Percentiles rank a stretch among this genome's conserved stretches.
These are phyloP conservation scores for Tuber brumale DNA, from an alignment of 495 filamentous ascomycete genomes.

Conservation along the genomic window DNA sequence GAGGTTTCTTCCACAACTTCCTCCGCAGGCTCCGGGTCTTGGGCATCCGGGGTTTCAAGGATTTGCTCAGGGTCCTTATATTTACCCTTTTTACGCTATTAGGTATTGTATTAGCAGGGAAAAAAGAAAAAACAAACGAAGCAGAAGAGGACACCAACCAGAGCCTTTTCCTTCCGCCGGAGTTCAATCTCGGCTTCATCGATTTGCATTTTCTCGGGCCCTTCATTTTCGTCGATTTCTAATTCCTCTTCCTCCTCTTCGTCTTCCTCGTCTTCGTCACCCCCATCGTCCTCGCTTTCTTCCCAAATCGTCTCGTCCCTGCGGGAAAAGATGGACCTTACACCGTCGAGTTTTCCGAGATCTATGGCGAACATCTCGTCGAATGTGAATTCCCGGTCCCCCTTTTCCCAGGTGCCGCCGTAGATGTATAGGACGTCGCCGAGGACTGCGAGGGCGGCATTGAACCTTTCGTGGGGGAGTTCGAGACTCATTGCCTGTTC, in stretches of 20 bases:
- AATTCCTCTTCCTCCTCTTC: slow-evolving; percentile 64
- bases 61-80: slow-evolving; percentile 40
- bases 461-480: slow-evolving; percentile 82
- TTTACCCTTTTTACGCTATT: slow-evolving; percentile 46
- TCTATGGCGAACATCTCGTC: slow-evolving; percentile 91
- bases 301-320: slow-evolving; percentile 70
- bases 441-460: slow-evolving; percentile 81
- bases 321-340: slow-evolving; percentile 60
- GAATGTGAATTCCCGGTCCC: slow-evolving; percentile 87
- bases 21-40: slow-evolving; percentile 50
- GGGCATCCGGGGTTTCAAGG: slow-evolving; percentile 40
- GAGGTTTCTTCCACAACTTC: slow-evolving; percentile 21
- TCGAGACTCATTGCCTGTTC: slow-evolving; percentile 57
- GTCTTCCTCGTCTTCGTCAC: slow-evolving; percentile 60
- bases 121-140: not conserved
- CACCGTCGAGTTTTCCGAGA: slow-evolving; percentile 83
- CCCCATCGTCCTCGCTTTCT: slow-evolving; percentile 63
- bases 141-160: slow-evolving; percentile 29
- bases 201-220: slow-evolving; percentile 48
- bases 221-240: slow-evolving; percentile 52
- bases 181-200: slow-evolving; percentile 43
- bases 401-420: slow-evolving; percentile 90
- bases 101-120: slow-evolving; percentile 8
- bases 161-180: slow-evolving; percentile 42
- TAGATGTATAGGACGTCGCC: slow-evolving; percentile 88